phyloP scores from a whole-genome alignment of 2,329 filamentous ascomycete genomes.

The Cladosporium sp. region DNA sequence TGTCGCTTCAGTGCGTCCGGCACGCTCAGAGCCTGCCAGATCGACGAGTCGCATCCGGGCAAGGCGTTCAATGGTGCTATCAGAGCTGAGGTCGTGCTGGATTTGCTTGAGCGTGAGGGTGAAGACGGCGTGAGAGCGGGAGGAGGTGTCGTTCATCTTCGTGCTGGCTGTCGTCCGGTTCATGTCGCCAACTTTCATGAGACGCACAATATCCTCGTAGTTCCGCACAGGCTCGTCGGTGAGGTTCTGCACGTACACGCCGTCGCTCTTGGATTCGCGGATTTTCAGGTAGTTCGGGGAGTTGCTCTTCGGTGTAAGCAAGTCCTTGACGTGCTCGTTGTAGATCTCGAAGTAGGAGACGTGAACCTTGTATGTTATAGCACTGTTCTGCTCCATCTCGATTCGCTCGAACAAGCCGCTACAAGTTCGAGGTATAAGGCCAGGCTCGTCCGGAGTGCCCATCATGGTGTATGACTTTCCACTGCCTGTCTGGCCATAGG shows the following conservation, averaged over 20 bases:
- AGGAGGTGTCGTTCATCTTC: conserved; percentile 99
- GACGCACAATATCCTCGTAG: conserved; percentile 77
- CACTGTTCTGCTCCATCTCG: conserved; percentile 73
- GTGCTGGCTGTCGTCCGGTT: conserved; percentile 88
- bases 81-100: conserved; percentile 92
- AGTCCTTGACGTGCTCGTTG: conserved; percentile 95
- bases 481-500: conserved; percentile 78
- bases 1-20: conserved; percentile 91
- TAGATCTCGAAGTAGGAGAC: conserved; percentile 99
- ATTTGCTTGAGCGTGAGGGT: conserved; percentile 98
- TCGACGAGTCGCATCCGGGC: conserved; percentile 93
- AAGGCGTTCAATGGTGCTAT: conserved; percentile 91
- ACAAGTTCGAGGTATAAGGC: conserved; percentile 90
- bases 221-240: conserved; percentile 88
- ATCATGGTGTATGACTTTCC: conserved; percentile 99
- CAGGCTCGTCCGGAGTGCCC: conserved; percentile 77
- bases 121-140: conserved; percentile 93
- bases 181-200: conserved; percentile 83
- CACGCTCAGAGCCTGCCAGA: conserved; percentile 87
- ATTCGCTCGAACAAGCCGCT: conserved; percentile 94
- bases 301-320: conserved; percentile 74
- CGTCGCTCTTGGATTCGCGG: conserved; percentile 87
- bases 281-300: conserved; percentile 93
- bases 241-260: conserved; percentile 93
- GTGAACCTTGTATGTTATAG: conserved; percentile 93